These are phyloP conservation scores for Albizia julibrissin DNA, from an alignment of 306 rosid species.

Conservation along the genomic window DNA sequence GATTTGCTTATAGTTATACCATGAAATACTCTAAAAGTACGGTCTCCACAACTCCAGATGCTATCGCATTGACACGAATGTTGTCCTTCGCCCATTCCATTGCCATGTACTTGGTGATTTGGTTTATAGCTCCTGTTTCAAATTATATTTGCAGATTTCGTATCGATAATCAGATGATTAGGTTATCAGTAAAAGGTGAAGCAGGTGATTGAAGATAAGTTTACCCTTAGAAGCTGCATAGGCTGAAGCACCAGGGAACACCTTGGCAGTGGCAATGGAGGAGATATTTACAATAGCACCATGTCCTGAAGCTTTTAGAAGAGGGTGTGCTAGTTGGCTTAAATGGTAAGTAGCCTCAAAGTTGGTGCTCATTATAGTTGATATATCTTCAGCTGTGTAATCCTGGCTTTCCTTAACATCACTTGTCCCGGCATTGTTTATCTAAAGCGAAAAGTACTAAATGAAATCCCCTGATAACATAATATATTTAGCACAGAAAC, in stretches of 20 bases:
- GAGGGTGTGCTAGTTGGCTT: slow-evolving; percentile 2
- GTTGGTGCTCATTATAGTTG: neutral
- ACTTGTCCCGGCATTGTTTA: neutral
- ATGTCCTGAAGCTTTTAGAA: neutral
- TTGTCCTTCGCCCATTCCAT: neutral
- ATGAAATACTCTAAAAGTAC: neutral
- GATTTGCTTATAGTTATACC: neutral
- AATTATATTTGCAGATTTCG: neutral
- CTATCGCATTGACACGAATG: neutral
- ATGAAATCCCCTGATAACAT: neutral
- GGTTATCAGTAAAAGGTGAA: neutral
- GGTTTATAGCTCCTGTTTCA: neutral
- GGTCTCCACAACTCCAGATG: neutral
- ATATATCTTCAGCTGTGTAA: neutral
- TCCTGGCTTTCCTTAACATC: neutral
- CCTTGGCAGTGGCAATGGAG: neutral
- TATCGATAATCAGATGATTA: neutral
- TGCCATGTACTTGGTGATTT: neutral
- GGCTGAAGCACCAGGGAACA: neutral
- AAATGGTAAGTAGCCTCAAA: neutral
- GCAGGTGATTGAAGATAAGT: neutral
- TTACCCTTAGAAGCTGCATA: neutral
- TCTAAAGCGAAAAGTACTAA: neutral
- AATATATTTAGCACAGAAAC: neutral
- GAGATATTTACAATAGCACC: neutral